Percentiles rank a stretch among this genome's conserved stretches.
Conservation (phyloP, 805 yeast species). For the Kluyveromyces wickerhamii region DNA sequence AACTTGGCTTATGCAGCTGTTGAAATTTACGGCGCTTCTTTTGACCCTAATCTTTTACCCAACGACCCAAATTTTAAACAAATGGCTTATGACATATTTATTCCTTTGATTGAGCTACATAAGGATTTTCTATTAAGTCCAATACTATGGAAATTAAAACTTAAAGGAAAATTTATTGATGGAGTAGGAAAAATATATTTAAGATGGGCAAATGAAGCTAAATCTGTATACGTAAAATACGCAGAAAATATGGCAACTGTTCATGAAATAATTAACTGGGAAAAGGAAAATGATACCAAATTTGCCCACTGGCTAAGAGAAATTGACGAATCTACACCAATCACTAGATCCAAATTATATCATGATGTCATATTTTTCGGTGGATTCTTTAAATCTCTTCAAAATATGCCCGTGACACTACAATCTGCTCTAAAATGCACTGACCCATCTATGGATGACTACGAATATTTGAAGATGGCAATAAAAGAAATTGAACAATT, state of each 20-base stretch:
- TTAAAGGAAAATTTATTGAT: slow-evolving; percentile 59
- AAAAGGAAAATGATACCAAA: slow-evolving; percentile 33
- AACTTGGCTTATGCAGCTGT: slow-evolving; percentile 60
- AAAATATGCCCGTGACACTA: slow-evolving; percentile 55
- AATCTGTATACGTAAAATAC: slow-evolving; percentile 46
- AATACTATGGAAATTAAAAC: slow-evolving; percentile 44
- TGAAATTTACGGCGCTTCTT: slow-evolving; percentile 42
- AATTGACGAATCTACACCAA: slow-evolving; percentile 41
- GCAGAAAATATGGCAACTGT: slow-evolving; percentile 56
- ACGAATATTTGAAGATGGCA: slow-evolving; percentile 42
- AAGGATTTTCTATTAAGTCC: slow-evolving; percentile 48
- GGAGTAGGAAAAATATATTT: slow-evolving; percentile 56
- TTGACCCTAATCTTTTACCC: slow-evolving; percentile 38
- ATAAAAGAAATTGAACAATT: slow-evolving; percentile 46
- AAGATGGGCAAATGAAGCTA: slow-evolving; percentile 57
- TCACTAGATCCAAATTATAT: slow-evolving; percentile 35
- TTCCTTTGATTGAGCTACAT: slow-evolving; percentile 49
- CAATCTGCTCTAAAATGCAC: slow-evolving; percentile 48
- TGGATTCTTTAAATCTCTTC: slow-evolving; percentile 47
- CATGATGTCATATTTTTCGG: slow-evolving; percentile 50
- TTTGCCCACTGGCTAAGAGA: slow-evolving; percentile 53
- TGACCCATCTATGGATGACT: slow-evolving; percentile 43
- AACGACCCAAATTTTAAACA: slow-evolving; percentile 49
- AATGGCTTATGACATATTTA: slow-evolving; percentile 50
- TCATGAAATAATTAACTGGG: slow-evolving; percentile 46